phyloP scores from a whole-genome alignment of 169 alveolate species.

The Eimeria praecox region DNA sequence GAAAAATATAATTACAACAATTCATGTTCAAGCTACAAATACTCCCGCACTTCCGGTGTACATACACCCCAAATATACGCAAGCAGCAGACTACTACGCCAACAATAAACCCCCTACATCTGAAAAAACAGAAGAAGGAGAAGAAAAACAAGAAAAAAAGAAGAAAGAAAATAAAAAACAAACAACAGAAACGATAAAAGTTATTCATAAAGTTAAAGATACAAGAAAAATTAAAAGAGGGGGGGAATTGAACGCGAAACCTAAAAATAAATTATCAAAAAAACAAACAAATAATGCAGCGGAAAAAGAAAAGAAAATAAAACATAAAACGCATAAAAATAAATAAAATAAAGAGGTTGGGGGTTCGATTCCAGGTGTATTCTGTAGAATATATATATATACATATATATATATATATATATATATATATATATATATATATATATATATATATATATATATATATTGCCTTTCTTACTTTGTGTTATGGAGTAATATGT shows the following conservation, averaged over 20 bases:
- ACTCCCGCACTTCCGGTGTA: conserved; percentile 85
- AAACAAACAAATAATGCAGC: neutral
- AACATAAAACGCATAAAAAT: neutral
- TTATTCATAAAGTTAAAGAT: neutral
- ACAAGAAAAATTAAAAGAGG: conserved; percentile 11
- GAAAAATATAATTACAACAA: conserved; percentile 81
- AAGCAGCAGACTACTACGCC: conserved; percentile 54
- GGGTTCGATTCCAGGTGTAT: too few species aligned
- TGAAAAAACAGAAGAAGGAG: neutral
- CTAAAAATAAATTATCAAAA: neutral
- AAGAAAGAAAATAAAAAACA: neutral
- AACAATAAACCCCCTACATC: neutral
- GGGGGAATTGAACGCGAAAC: neutral
- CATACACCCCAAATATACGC: conserved; percentile 48
- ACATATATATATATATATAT: too few species aligned
- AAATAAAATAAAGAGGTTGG: too few species aligned
- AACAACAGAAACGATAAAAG: neutral
- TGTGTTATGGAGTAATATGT: too few species aligned
- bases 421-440: too few species aligned
- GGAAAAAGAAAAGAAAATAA: neutral
- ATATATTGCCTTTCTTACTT: too few species aligned
- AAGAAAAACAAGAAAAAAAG: neutral
- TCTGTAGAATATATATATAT: too few species aligned
- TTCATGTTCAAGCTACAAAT: conserved; percentile 85
- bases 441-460: too few species aligned